A percentile compares a stretch with the other conserved stretches of the same genome.
Evolutionary conservation across 1,284 basidiomycete species (phyloP).

Genomic region (Sanghuangporus baumii): DNA sequence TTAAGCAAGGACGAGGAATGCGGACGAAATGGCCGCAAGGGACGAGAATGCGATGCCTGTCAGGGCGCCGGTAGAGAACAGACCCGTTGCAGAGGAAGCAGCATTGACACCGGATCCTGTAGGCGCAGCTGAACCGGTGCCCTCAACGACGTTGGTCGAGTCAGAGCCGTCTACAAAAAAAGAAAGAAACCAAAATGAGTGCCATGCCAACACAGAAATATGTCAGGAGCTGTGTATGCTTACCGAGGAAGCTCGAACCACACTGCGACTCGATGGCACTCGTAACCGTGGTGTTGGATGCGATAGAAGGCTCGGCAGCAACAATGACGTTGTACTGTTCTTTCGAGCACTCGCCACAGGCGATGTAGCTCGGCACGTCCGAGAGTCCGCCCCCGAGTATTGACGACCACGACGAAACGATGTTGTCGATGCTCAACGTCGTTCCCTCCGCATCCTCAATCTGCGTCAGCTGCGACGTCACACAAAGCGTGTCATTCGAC

Average conservation of each 20-base stretch:
- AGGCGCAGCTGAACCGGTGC: conserved; percentile 27
- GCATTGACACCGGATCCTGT: conserved; percentile 19
- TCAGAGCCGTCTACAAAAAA: conserved; percentile 27
- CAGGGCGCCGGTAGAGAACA: conserved; percentile 19
- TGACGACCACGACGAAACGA: conserved; percentile 24
- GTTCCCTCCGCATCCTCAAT: conserved; percentile 32
- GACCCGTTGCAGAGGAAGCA: conserved; percentile 25
- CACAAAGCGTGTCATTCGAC: conserved; percentile 42
- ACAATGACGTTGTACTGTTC: conserved; percentile 43
- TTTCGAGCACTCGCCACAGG: conserved; percentile 53
- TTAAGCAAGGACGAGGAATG: conserved; percentile 13
- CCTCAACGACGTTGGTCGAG: conserved; percentile 33
- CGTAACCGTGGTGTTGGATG: conserved; percentile 25
- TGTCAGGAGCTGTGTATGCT: neutral
- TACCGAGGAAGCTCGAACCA: conserved; percentile 39
- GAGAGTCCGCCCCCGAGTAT: conserved; percentile 22
- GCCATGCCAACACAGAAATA: neutral
- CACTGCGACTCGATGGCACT: conserved; percentile 36
- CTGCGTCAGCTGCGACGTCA: conserved; percentile 42
- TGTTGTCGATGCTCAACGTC: conserved; percentile 28
- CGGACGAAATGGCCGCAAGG: conserved; percentile 11
- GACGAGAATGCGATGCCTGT: conserved; percentile 10
- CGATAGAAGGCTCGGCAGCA: conserved; percentile 32
- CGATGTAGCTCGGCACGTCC: conserved; percentile 36
- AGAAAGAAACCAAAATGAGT: neutral